Conservation (phyloP, 352 stramenopile genomes). For the Globisporangium takayamanum region DNA sequence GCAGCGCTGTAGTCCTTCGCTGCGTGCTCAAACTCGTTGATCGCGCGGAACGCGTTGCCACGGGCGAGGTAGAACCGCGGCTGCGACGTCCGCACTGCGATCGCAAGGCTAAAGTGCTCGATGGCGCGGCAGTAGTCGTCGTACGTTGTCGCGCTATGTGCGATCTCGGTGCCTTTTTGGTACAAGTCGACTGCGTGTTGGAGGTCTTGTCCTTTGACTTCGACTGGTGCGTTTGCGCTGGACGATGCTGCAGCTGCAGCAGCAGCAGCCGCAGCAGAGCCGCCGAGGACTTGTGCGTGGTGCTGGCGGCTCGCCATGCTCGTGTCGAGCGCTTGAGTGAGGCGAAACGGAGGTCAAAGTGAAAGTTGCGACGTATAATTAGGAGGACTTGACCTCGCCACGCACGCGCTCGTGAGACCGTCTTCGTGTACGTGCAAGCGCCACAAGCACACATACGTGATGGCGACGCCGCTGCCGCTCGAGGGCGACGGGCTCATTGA, state of each 20-base stretch:
- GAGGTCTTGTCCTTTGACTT: slow-evolving; percentile 56
- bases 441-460: slow-evolving; percentile 7
- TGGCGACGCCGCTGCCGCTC: slow-evolving; percentile 56
- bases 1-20: slow-evolving; percentile 52
- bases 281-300: neutral
- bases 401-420: neutral
- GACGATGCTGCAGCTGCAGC: neutral
- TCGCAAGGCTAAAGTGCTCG: slow-evolving; percentile 68
- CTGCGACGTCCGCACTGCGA: slow-evolving; percentile 61
- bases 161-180: slow-evolving; percentile 66
- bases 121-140: slow-evolving; percentile 72
- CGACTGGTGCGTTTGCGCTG: slow-evolving; percentile 13
- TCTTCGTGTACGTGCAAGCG: neutral
- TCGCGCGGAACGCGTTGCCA: slow-evolving; percentile 63
- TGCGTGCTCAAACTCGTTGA: slow-evolving; percentile 63
- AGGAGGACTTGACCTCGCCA: neutral
- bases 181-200: slow-evolving; percentile 74
- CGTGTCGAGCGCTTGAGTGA: neutral
- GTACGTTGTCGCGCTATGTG: slow-evolving; percentile 39
- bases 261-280: neutral
- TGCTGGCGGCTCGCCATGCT: neutral
- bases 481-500: slow-evolving; percentile 85
- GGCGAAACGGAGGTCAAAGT: neutral
- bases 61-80: slow-evolving; percentile 68
- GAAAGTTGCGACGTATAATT: neutral